Base-by-base conservation (phyloP, 306 rosid species). In the Malus sylvestris region DNA sequence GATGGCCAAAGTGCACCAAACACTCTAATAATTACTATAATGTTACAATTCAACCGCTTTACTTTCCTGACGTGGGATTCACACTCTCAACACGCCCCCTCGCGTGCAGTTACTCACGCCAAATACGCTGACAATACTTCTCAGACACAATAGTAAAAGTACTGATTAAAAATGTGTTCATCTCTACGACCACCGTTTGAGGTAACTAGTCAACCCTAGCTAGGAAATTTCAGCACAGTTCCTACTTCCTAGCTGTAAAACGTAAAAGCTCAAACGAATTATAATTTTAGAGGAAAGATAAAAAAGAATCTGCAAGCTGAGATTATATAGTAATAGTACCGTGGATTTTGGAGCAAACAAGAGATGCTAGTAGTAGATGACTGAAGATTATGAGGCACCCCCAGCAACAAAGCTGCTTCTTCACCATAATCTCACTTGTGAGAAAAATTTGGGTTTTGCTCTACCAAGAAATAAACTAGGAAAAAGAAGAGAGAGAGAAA, bases 311-410 rank as follows among this genome's bases (percentile, higher is more conserved):
- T 20, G 64, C 46, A 52, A 32, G 64, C 19, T 55, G 13, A 53
- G 20, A 15, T 51, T 51, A 2, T 49, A 23, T 8, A 58, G 62
- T 67, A 46, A 51, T 22, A 59, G 68, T 90, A 94, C 97, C 98
- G 76, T 90, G 96, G 68, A 72, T 55, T 79, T 85, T 91, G 78
- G 96, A 86, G 91, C 75, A 80, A 81, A 90, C 98, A 82, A 77
- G 84, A 84, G 84, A 71, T 22, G 89, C 83, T 20, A 75, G 80
- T 23, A 87, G 79, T 15, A 93, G 80, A 29, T 80, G 81, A 80
- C 27, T 80, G 51, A 86, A 52, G 53, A 84, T 18, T 64, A 64
- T 44, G 72, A 77, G 73, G 66, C 88, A 79, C 63, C 80, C 61
- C 40, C 19, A 68, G 82, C 53, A 53, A 73, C 70, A 77, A 71